Base-by-base conservation (phyloP, 2,329 filamentous ascomycete species). In the Clonostachys solani region DNA sequence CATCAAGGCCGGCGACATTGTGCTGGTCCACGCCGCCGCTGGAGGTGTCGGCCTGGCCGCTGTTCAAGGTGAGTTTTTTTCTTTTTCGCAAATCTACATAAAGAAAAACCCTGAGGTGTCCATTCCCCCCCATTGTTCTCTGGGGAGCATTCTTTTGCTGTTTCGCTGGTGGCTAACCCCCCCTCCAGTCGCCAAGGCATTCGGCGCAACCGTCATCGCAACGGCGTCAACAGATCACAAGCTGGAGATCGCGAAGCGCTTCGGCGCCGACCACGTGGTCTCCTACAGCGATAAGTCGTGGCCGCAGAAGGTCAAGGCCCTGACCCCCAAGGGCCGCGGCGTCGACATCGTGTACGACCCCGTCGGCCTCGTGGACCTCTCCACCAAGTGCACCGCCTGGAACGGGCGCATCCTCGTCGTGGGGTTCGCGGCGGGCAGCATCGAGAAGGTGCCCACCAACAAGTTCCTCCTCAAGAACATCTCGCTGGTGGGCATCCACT, bases 341-440 rank as follows among this genome's bases (percentile, higher is more conserved):
- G 92, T 96, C 16, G 92, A 97, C 66, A 89, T 97, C 45, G 92
- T 97, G 18, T 97, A 90, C 70, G 92, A 97, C 65, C 91, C 92
- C 12, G 92, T 97, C 2, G 92, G 92, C 1, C 71, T 96, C 62
- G 89, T 96, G 44, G 90, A 95, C 54, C 79, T 83, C 61, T 90
- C 85, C 56, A 88, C 92, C 56, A 96, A 95, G 69, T 96, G 92
- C 70, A 89, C 87, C 5, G 87, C 90, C 5, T 97, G 91, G 92
- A 96, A 96, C 65, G 92, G 89, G 2, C 80, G 92, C 12, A 77
- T 97, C 47, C 70, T 96, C 40, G 83, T 97, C 6, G 85, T 97
- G 55, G 92, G 92, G 1, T 97, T 96, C 62, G 91, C 92, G 1
- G 69, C 65, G 2, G 69, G 69, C 35, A 76, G 74, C 44, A 96